Evolutionary conservation across 2,329 filamentous ascomycete species (phyloP), one percentile per base, ranked within the genome.

Genomic region (Fusarium dlaminii): DNA sequence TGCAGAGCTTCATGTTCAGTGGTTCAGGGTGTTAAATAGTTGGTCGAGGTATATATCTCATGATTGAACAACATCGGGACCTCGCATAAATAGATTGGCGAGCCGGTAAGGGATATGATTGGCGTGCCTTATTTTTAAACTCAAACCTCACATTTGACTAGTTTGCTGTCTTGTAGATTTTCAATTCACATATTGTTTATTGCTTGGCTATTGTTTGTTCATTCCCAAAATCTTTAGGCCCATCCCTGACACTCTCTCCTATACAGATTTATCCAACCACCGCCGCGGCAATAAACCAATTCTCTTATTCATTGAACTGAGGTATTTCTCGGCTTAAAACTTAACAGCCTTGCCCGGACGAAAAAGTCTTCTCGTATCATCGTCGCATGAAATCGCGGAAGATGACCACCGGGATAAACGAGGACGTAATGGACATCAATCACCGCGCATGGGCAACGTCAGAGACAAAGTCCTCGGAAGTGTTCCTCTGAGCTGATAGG

Each of bases 351-450:
- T 49, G 52, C 32, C 32, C 40, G 49, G 46, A 60, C 45, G 54
- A 59, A 27, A 68, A 58, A 60, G 43, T 65, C 45, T 48, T 68
- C 20, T 62, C 58, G 32, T 60, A 54, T 72, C 51, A 29, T 54
- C 39, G n/a, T 70, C 68, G 72, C 68, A 70, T 57, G 34, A 68
- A 58, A 64, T 55, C 52, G 67, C 74, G 75, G 75, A 77, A 73
- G 56, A 70, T 61, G 24, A 69, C 40, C 49, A 66, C 75, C 72
- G 75, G 40, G 22, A 32, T 24, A 32, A 66, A 49, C 40, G 30
- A 62, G 52, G 46, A 75, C 68, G 60, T 75, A 67, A 68, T 77
- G 75, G 75, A 77, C 72, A 77, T 77, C 75, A 77, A 77, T 78
- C 70, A 77, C 75, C 75, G 75, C 46, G 66, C 43, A 42, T 49